Evolutionary conservation across 2,329 filamentous ascomycete species (phyloP).

Genomic region (Rhynchosporium agropyri): DNA sequence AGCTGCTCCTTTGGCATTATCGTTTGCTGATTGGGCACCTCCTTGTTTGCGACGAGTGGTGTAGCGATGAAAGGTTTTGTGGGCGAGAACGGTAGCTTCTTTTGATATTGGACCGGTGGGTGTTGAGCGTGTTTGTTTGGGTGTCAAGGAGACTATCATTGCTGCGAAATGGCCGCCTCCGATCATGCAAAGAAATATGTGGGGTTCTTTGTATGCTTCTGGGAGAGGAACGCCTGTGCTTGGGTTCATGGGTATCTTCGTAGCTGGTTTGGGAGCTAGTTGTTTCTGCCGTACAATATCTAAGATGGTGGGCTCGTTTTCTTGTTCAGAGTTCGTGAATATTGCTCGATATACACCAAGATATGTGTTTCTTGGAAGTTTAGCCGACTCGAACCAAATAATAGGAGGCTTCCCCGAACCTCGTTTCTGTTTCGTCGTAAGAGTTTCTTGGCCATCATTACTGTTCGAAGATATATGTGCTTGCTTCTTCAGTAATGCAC

Average conservation of each 20-base stretch:
- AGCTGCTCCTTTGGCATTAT: slow-evolving; percentile 89
- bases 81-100: slow-evolving; percentile 84
- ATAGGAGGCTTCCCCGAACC: slow-evolving; percentile 71
- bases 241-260: slow-evolving; percentile 51
- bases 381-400: slow-evolving; percentile 80
- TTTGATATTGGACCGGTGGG: slow-evolving; percentile 73
- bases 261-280: slow-evolving; percentile 61
- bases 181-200: slow-evolving; percentile 98
- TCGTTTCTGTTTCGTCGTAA: slow-evolving; percentile 52
- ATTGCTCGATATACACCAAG: slow-evolving; percentile 86
- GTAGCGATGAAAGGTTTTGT: slow-evolving; percentile 98
- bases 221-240: slow-evolving; percentile 61
- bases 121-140: slow-evolving; percentile 71
- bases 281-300: slow-evolving; percentile 77
- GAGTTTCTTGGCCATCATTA: slow-evolving; percentile 51
- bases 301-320: slow-evolving; percentile 61
- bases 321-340: slow-evolving; percentile 72
- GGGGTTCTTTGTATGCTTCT: slow-evolving; percentile 68
- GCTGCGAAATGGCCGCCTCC: slow-evolving; percentile 96
- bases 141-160: slow-evolving; percentile 89
- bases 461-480: slow-evolving; percentile 65
- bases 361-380: slow-evolving; percentile 75
- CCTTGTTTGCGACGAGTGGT: slow-evolving; percentile 96
- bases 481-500: slow-evolving; percentile 78
- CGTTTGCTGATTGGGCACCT: slow-evolving; percentile 90